phyloP scores from a whole-genome alignment of 176 grass and related monocot species.

The Bothriochloa decipiens region DNA sequence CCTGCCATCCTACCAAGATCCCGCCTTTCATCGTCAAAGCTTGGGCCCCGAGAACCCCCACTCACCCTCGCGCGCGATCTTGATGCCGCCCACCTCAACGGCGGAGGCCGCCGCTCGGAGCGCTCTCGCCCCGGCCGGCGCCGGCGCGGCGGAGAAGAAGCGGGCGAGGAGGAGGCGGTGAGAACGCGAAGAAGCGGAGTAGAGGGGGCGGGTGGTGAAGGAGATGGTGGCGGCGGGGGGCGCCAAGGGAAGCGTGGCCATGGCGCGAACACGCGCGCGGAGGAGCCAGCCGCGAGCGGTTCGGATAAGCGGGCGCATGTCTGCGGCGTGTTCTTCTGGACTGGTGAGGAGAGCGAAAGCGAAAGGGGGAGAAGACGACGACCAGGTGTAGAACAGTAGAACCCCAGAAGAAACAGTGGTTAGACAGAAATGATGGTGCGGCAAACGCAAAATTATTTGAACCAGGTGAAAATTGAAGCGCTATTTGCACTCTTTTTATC shows the following conservation, averaged over 20 bases:
- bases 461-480: too few relatives aligned
- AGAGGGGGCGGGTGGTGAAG: neutral
- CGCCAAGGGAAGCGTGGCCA: conserved; percentile 46
- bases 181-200: neutral
- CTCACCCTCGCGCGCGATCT: conserved; percentile 84
- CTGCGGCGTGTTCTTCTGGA: conserved; percentile 17
- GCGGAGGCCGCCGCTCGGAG: conserved; percentile 46
- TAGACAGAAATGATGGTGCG: too few relatives aligned
- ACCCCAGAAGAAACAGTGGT: too few relatives aligned
- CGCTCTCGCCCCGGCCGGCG: conserved; percentile 24
- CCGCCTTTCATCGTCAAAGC: neutral
- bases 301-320: conserved; percentile 64
- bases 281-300: conserved; percentile 38
- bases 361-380: conserved; percentile 31
- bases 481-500: too few relatives aligned
- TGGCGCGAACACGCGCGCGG: conserved; percentile 53
- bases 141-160: conserved; percentile 1
- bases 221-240: neutral
- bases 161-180: conserved; percentile 10
- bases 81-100: conserved; percentile 81
- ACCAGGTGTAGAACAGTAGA: neutral
- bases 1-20: conserved; percentile 24
- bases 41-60: neutral
- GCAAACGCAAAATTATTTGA: too few relatives aligned
- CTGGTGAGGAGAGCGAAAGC: conserved; percentile 28